These are phyloP conservation scores for Candida andamanensis DNA, from an alignment of 805 yeast genomes.

Conservation along the genomic window DNA sequence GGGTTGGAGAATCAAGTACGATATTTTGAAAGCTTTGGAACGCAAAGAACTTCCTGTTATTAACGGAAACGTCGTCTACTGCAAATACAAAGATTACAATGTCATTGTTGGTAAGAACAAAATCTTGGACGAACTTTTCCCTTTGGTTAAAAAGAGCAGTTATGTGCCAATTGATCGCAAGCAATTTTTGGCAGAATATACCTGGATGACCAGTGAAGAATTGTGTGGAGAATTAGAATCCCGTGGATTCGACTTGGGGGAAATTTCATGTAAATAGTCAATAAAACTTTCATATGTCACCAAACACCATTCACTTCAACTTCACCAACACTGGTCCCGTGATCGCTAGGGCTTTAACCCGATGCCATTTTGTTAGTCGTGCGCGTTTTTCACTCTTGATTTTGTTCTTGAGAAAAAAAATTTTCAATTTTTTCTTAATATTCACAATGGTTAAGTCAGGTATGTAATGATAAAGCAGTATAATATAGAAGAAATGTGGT, in stretches of 20 bases:
- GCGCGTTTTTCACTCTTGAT: background rate
- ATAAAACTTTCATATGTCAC: no score
- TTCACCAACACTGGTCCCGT: no score
- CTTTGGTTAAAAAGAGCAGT: slow-evolving; percentile 41
- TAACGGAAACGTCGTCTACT: slow-evolving; percentile 38
- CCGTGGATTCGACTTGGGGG: slow-evolving; percentile 35
- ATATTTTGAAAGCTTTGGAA: slow-evolving; percentile 48
- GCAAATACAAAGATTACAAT: slow-evolving; percentile 36
- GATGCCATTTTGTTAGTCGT: background rate
- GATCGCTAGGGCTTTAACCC: slow-evolving; percentile 7
- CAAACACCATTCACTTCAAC: no score
- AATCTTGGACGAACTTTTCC: slow-evolving; percentile 51
- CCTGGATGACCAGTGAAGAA: slow-evolving; percentile 42
- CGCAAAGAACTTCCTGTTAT: slow-evolving; percentile 36
- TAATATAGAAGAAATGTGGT: no score
- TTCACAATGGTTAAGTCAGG: slow-evolving; percentile 61
- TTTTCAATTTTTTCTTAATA: slow-evolving; percentile 1
- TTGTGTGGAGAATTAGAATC: slow-evolving; percentile 46
- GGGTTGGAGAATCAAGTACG: slow-evolving; percentile 88
- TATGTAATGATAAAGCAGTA: slow-evolving; percentile 36
- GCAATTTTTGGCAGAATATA: slow-evolving; percentile 42
- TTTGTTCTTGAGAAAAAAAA: slow-evolving; percentile 6
- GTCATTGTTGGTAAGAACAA: slow-evolving; percentile 62
- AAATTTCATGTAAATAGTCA: slow-evolving; percentile 16
- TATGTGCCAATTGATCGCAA: slow-evolving; percentile 42